Percentiles rank a stretch among this genome's conserved stretches.
Evolutionary conservation across 2,329 filamentous ascomycete species (phyloP).

Genomic region (Paracamarosporium sp.): DNA sequence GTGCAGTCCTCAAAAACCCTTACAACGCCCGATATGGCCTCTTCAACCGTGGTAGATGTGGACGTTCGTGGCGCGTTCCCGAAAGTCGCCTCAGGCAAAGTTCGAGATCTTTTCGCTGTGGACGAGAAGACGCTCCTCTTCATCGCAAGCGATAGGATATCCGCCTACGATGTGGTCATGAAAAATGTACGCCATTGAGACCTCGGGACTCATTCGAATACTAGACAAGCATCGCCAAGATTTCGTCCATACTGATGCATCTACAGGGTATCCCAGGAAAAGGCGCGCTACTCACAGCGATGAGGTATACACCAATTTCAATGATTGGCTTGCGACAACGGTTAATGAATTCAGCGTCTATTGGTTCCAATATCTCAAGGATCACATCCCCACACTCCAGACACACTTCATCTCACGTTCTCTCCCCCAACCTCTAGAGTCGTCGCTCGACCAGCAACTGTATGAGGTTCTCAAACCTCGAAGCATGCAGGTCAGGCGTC

Average conservation of each 20-base stretch:
- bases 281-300: slow-evolving; percentile 70
- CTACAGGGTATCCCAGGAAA: slow-evolving; percentile 70
- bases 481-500: slow-evolving; percentile 77
- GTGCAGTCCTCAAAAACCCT: background rate
- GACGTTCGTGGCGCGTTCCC: slow-evolving; percentile 47
- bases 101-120: slow-evolving; percentile 80
- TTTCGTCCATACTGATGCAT: background rate
- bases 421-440: slow-evolving; percentile 60
- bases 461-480: slow-evolving; percentile 64
- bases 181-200: slow-evolving; percentile 65
- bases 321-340: background rate
- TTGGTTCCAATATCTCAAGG: slow-evolving; percentile 70
- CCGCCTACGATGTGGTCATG: slow-evolving; percentile 93
- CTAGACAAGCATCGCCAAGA: background rate
- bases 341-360: slow-evolving; percentile 48
- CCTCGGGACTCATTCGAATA: background rate
- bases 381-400: slow-evolving; percentile 62
- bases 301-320: slow-evolving; percentile 52
- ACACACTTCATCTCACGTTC: slow-evolving; percentile 69
- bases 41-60: slow-evolving; percentile 34
- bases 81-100: slow-evolving; percentile 71
- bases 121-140: slow-evolving; percentile 77
- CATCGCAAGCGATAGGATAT: slow-evolving; percentile 87
- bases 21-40: slow-evolving; percentile 28
- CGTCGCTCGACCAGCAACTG: slow-evolving; percentile 22